Conservation (phyloP, 1,284 basidiomycete species). For the Apiotrichum brassicae region DNA sequence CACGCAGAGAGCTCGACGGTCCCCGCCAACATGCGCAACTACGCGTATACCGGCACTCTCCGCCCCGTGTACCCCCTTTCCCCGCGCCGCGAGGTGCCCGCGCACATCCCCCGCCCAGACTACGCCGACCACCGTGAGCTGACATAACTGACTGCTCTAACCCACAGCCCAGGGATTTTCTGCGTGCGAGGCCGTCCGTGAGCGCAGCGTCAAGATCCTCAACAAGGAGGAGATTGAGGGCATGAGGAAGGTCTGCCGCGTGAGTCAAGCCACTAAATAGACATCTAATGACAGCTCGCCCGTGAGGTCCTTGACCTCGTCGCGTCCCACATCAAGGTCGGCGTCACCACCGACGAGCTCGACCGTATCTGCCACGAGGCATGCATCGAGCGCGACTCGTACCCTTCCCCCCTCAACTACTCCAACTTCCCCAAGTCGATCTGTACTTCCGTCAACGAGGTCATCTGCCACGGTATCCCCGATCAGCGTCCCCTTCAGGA, state of each 20-base stretch:
- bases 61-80: slow-evolving; percentile 47
- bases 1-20: slow-evolving; percentile 34
- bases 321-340: slow-evolving; percentile 75
- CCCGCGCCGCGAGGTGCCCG: slow-evolving; percentile 37
- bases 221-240: slow-evolving; percentile 46
- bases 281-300: slow-evolving; percentile 57
- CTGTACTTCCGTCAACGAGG: slow-evolving; percentile 93
- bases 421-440: slow-evolving; percentile 89
- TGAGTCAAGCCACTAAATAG: slow-evolving; percentile 15
- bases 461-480: slow-evolving; percentile 94
- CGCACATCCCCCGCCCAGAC: slow-evolving; percentile 44
- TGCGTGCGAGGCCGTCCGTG: slow-evolving; percentile 33
- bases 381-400: slow-evolving; percentile 81
- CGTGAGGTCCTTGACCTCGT: slow-evolving; percentile 88
- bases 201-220: slow-evolving; percentile 35
- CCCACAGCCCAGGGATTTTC: slow-evolving; percentile 40
- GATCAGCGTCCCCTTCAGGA: slow-evolving; percentile 77
- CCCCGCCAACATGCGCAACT: slow-evolving; percentile 40
- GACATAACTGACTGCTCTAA: not conserved
- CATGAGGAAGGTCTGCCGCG: slow-evolving; percentile 46
- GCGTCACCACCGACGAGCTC: slow-evolving; percentile 90
- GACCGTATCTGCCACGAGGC: slow-evolving; percentile 95
- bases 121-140: slow-evolving; percentile 48
- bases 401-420: slow-evolving; percentile 93
- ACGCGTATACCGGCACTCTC: slow-evolving; percentile 44